Percentiles rank a stretch among this genome's conserved stretches.
Conservation (phyloP, 352 stramenopile species). For the Pythium rhizo-oryzae region DNA sequence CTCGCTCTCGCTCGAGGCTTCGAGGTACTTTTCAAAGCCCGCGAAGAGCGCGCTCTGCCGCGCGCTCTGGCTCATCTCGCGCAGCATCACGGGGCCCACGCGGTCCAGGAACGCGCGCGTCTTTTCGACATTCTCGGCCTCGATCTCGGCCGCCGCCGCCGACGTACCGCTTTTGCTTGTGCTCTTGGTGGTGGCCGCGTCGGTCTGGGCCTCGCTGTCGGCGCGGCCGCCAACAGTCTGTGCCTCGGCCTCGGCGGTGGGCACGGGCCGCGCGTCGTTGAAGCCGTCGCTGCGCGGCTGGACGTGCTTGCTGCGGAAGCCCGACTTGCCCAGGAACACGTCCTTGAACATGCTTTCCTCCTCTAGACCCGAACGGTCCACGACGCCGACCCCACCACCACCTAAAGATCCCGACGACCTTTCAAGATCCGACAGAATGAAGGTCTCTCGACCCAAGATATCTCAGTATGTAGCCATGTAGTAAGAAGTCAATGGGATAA, state of each 20-base stretch:
- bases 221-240: conserved; percentile 42
- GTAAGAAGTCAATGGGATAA: background rate
- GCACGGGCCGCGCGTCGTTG: conserved; percentile 37
- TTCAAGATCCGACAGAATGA: conserved; percentile 25
- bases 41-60: conserved; percentile 48
- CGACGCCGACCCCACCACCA: background rate
- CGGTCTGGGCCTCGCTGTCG: conserved; percentile 51
- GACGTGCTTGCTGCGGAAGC: conserved; percentile 59
- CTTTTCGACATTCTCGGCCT: conserved; percentile 38
- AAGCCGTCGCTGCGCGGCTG: conserved; percentile 34
- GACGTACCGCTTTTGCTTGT: conserved; percentile 6
- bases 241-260: conserved; percentile 38
- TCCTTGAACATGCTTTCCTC: conserved; percentile 57
- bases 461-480: too few species aligned
- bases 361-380: too few species aligned
- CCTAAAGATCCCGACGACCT: background rate
- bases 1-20: conserved; percentile 69
- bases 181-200: conserved; percentile 28
- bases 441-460: background rate
- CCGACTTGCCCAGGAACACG: conserved; percentile 44
- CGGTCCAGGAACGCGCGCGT: conserved; percentile 43
- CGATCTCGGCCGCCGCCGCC: conserved; percentile 24
- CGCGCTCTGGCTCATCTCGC: conserved; percentile 54
- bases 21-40: conserved; percentile 60
- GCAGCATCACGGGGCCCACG: conserved; percentile 56